Percentiles rank a stretch among this genome's conserved stretches.
These are phyloP conservation scores for Leccinum olivaceopallidum DNA, from an alignment of 768 basidiomycete species.

Conservation along the genomic window DNA sequence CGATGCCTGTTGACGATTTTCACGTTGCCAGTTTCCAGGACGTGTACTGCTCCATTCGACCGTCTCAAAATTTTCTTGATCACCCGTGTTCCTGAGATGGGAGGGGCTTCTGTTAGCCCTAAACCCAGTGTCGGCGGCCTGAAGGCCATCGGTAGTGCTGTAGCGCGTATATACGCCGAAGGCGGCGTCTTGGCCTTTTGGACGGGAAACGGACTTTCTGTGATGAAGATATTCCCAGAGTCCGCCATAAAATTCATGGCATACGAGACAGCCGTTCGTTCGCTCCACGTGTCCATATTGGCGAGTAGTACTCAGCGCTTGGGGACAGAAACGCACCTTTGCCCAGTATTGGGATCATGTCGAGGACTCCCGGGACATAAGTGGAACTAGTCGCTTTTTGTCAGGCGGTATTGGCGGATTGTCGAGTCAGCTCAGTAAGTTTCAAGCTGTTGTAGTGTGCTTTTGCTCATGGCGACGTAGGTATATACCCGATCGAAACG, in stretches of 20 bases:
- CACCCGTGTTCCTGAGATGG: constrained; percentile 77
- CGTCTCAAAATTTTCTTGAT: constrained; percentile 96
- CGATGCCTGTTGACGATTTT: constrained; percentile 7
- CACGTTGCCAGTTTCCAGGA: constrained; percentile 75
- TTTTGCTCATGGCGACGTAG: constrained; percentile 41
- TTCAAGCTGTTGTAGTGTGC: constrained; percentile 7
- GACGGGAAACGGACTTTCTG: constrained; percentile 96
- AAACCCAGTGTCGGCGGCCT: constrained; percentile 51
- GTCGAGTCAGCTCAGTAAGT: constrained; percentile 82
- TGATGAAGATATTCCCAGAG: constrained; percentile 95
- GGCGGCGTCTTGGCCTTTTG: constrained; percentile 92
- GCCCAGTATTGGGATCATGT: constrained; percentile 91
- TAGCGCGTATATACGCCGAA: constrained; percentile 82
- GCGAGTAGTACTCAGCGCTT: constrained; percentile 18
- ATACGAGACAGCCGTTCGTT: constrained; percentile 88
- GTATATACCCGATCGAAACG: constrained; percentile 96
- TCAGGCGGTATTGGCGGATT: constrained; percentile 98
- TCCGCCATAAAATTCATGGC: constrained; percentile 98
- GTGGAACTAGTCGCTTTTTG: constrained; percentile 88
- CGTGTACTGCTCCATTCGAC: constrained; percentile 97
- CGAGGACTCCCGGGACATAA: constrained; percentile 85
- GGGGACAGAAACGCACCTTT: constrained; percentile 84
- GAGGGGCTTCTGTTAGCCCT: constrained; percentile 48
- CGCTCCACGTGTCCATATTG: constrained; percentile 15
- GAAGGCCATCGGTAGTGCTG: constrained; percentile 68